Conservation (phyloP, 2,329 filamentous ascomycete species). For the Venturia carpophila region DNA sequence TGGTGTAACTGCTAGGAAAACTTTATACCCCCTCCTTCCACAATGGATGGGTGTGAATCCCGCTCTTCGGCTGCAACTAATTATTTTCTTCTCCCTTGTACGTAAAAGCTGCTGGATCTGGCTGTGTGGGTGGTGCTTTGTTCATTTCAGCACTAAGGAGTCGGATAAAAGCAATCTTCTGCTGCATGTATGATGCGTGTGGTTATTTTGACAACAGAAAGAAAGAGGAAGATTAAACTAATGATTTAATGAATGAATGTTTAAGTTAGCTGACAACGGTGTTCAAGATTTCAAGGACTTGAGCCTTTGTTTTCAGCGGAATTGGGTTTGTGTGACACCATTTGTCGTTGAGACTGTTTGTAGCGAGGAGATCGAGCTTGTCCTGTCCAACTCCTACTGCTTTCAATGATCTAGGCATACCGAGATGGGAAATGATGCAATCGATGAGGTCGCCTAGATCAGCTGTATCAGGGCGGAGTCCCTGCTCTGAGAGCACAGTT, state of each 20-base stretch:
- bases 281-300: conserved; percentile 47
- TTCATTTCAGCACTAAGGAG: not conserved
- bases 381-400: conserved; percentile 45
- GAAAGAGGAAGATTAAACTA: not conserved
- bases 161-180: not conserved
- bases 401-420: conserved; percentile 46
- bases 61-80: not conserved
- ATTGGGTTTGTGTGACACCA: conserved; percentile 47
- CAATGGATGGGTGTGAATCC: too few species aligned
- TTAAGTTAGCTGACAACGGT: conserved; percentile 25
- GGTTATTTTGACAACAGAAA: not conserved
- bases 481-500: conserved; percentile 29
- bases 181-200: not conserved
- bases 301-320: conserved; percentile 38
- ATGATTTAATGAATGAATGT: not conserved
- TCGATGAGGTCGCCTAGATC: conserved; percentile 48
- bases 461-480: conserved; percentile 24
- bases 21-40: not conserved
- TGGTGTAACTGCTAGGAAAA: not conserved
- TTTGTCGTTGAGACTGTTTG: conserved; percentile 43
- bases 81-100: not conserved
- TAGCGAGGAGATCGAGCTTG: conserved; percentile 41
- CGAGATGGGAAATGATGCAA: conserved; percentile 43
- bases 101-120: not conserved
- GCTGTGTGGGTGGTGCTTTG: not conserved